These are phyloP conservation scores for Paragyromitra xinjiangensis DNA, from an alignment of 495 filamentous ascomycete genomes.

Conservation along the genomic window DNA sequence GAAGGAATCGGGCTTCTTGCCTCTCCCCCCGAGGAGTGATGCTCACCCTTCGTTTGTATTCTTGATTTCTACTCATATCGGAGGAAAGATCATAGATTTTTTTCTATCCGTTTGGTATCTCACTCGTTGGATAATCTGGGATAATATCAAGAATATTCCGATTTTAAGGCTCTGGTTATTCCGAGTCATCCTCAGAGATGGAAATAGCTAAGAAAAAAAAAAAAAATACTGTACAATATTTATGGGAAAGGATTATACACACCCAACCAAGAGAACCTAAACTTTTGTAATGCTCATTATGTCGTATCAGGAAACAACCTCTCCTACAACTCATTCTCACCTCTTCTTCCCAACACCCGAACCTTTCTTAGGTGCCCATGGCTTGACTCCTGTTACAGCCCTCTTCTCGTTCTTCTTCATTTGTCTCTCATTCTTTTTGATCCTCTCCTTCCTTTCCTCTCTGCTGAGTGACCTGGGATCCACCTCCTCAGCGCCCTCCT, in stretches of 20 bases:
- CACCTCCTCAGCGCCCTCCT: constrained; percentile 65
- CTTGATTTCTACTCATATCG: too few species aligned
- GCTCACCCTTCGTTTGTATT: not conserved
- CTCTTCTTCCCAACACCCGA: constrained; percentile 52
- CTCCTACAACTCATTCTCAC: not conserved
- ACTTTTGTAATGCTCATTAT: constrained; percentile 28
- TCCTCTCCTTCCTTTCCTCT: constrained; percentile 70
- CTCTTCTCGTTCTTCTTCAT: constrained; percentile 73
- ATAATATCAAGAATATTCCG: not conserved
- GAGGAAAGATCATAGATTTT: not conserved
- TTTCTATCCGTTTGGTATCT: not conserved
- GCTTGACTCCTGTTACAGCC: constrained; percentile 61
- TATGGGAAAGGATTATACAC: constrained; percentile 22
- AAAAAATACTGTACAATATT: constrained; percentile 31
- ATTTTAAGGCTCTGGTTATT: not conserved
- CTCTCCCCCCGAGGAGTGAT: not conserved
- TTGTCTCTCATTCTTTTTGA: constrained; percentile 75
- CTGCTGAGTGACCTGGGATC: constrained; percentile 69
- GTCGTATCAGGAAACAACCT: constrained; percentile 10
- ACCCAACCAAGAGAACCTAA: constrained; percentile 16
- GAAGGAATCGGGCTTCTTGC: too few species aligned
- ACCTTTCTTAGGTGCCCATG: constrained; percentile 39
- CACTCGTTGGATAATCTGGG: not conserved
- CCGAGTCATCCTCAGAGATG: not conserved
- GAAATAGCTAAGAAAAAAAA: constrained; percentile 11